phyloP scores from a whole-genome alignment of 148 eudicot species.

The Polygonum aviculare region DNA sequence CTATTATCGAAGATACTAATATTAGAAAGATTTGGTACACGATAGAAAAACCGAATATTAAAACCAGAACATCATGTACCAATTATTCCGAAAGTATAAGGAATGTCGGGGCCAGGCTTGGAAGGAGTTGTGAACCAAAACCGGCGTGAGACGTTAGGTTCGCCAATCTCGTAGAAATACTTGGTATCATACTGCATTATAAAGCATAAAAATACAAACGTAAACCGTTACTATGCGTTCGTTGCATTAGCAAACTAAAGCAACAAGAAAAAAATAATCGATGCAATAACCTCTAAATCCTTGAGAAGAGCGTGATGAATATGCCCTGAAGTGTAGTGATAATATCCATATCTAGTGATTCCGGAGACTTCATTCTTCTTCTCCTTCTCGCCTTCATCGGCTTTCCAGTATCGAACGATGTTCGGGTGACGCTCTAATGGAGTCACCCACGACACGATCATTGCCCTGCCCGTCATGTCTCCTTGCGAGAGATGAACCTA shows the following conservation, averaged over 20 bases:
- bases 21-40: too few species aligned
- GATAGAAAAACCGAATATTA: too few species aligned
- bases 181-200: neutral
- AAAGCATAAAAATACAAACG: neutral
- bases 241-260: neutral
- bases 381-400: slow-evolving; percentile 17
- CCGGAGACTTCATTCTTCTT: slow-evolving; percentile 19
- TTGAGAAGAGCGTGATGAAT: slow-evolving; percentile 40
- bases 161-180: slow-evolving; percentile 7
- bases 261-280: neutral
- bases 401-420: slow-evolving; percentile 41
- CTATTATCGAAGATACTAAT: too few species aligned
- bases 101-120: slow-evolving; percentile 3
- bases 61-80: neutral
- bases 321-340: slow-evolving; percentile 49
- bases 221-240: neutral
- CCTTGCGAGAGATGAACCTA: slow-evolving; percentile 72
- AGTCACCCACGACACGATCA: slow-evolving; percentile 68
- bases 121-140: slow-evolving; percentile 8
- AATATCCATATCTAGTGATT: slow-evolving; percentile 24
- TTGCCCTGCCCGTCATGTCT: slow-evolving; percentile 43
- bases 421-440: slow-evolving; percentile 26
- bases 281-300: slow-evolving; percentile 24
- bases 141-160: neutral
- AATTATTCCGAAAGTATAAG: slow-evolving; percentile 8